These are phyloP conservation scores for Alternaria brassicicola DNA, from an alignment of 2,329 filamentous ascomycete genomes.

Conservation along the genomic window DNA sequence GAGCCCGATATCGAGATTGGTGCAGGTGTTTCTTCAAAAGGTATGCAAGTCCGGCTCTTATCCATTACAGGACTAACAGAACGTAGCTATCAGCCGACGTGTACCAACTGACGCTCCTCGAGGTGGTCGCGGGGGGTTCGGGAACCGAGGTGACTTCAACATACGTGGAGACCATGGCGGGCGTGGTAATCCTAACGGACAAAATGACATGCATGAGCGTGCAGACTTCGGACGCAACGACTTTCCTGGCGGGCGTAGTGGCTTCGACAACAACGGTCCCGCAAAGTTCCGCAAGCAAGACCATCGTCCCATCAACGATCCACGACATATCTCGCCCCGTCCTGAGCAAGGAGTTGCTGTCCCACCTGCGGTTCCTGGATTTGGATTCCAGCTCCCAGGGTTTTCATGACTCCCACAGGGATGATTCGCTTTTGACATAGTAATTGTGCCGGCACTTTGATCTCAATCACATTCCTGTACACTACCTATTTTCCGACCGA, in stretches of 20 bases:
- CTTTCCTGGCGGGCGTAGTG: constrained; percentile 17
- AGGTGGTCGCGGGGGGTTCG: constrained; percentile 22
- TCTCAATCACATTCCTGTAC: not conserved
- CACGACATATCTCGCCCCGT: constrained; percentile 43
- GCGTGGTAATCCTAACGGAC: constrained; percentile 24
- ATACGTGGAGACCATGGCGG: constrained; percentile 19
- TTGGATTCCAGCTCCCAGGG: constrained; percentile 57
- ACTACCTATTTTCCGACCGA: not conserved
- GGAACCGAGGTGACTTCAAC: constrained; percentile 8
- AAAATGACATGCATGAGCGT: constrained; percentile 10
- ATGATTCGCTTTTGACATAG: not conserved
- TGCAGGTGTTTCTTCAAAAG: constrained; percentile 95
- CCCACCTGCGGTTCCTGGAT: constrained; percentile 61
- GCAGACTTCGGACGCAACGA: constrained; percentile 13
- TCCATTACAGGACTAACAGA: constrained; percentile 15
- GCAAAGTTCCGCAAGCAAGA: constrained; percentile 40
- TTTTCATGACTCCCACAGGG: constrained; percentile 19
- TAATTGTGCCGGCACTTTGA: not conserved
- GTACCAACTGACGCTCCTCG: constrained; percentile 43
- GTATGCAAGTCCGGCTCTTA: constrained; percentile 36
- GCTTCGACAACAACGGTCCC: constrained; percentile 20
- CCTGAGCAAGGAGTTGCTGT: constrained; percentile 55
- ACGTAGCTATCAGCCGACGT: constrained; percentile 43
- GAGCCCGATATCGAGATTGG: constrained; percentile 99
- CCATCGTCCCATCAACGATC: constrained; percentile 31